These are phyloP conservation scores for Dryadomyces quercus-mongolicae DNA, from an alignment of 2,329 filamentous ascomycete species.

Conservation along the genomic window DNA sequence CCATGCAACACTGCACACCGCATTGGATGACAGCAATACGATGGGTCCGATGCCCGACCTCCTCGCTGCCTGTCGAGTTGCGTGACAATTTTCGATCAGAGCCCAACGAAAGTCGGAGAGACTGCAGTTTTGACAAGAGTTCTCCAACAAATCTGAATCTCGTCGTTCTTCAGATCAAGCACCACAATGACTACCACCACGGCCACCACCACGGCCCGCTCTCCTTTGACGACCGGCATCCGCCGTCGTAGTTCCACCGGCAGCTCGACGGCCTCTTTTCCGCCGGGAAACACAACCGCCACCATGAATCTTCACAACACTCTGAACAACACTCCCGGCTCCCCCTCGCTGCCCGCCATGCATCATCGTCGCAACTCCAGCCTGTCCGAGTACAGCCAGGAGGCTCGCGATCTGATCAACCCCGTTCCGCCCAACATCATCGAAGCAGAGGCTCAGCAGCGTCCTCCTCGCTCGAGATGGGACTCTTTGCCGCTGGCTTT, in stretches of 20 bases:
- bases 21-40: background rate
- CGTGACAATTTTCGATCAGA: too few relatives aligned
- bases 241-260: background rate
- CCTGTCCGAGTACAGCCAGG: slow-evolving; percentile 60
- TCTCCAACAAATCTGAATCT: background rate
- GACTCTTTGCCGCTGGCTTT: slow-evolving; percentile 72
- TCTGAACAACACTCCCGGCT: background rate
- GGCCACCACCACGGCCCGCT: background rate
- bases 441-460: slow-evolving; percentile 27
- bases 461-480: slow-evolving; percentile 52
- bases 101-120: too few relatives aligned
- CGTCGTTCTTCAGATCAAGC: too few relatives aligned
- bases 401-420: slow-evolving; percentile 59
- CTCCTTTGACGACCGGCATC: background rate
- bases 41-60: background rate
- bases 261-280: background rate
- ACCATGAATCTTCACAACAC: background rate
- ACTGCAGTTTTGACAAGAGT: too few relatives aligned
- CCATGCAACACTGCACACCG: background rate
- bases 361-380: slow-evolving; percentile 45
- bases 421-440: slow-evolving; percentile 20
- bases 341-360: slow-evolving; percentile 1
- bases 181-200: background rate
- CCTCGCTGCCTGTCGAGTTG: too few relatives aligned
- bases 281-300: background rate